phyloP scores from a whole-genome alignment of 371 early-diverging fungal species.

The Rhizopus arrhizus region DNA sequence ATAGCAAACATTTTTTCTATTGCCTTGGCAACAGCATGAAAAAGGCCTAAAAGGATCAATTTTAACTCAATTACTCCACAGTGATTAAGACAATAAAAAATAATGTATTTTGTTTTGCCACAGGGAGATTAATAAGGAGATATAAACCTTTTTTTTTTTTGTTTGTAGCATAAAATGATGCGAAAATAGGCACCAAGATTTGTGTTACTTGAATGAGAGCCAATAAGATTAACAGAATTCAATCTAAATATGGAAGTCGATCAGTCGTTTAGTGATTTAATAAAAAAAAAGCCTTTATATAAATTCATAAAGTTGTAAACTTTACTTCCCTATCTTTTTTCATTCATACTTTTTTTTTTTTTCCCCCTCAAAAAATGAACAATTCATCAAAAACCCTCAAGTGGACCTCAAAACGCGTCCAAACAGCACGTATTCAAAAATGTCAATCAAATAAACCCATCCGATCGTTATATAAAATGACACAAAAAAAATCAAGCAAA shows the following conservation, averaged over 20 bases:
- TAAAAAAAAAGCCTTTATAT: conserved; percentile 8
- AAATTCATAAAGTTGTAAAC: conserved; percentile 15
- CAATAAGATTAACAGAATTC: conserved; percentile 4
- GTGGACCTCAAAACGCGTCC: conserved; percentile 27
- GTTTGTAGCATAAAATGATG: neutral
- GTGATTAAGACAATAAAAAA: neutral
- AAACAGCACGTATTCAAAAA: conserved; percentile 28
- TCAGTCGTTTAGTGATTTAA: neutral
- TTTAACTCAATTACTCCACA: too few species aligned
- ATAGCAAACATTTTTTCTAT: neutral
- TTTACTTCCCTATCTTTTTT: conserved; percentile 14
- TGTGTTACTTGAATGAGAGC: conserved; percentile 4
- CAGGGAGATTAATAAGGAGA: neutral
- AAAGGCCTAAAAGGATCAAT: too few species aligned
- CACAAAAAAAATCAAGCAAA: conserved; percentile 13
- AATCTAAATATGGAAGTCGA: conserved; percentile 15
- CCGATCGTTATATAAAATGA: neutral
- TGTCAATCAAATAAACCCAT: conserved; percentile 2
- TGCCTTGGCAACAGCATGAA: neutral
- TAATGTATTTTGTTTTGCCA: neutral
- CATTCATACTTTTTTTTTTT: conserved; percentile 9
- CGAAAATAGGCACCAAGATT: neutral
- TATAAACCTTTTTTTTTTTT: neutral
- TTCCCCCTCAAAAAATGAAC: conserved; percentile 20
- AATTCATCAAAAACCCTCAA: conserved; percentile 23